Conservation (phyloP, 257 asterid species). For the Capsicum rhomboideum region DNA sequence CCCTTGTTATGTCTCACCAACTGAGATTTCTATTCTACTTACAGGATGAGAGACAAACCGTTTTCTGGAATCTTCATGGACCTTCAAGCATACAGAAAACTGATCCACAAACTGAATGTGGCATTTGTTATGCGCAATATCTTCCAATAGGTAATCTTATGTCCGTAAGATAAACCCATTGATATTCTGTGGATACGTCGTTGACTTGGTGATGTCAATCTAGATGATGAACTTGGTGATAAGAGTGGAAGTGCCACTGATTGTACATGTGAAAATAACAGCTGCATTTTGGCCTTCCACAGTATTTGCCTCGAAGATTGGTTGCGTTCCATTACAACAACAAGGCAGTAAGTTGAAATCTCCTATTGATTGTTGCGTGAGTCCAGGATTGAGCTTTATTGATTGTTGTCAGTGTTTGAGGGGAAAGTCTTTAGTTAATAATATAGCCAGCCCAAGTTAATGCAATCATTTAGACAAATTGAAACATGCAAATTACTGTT, state of each 20-base stretch:
- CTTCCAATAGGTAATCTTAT: constrained; percentile 58
- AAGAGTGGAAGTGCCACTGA: constrained; percentile 71
- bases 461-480: background rate
- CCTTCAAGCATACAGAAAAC: constrained; percentile 34
- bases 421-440: background rate
- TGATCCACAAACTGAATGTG: constrained; percentile 70
- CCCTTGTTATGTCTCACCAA: background rate
- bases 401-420: background rate
- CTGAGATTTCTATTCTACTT: background rate
- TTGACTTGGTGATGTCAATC: constrained; percentile 12
- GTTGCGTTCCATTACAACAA: constrained; percentile 76
- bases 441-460: background rate
- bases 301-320: constrained; percentile 73
- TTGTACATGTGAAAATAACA: constrained; percentile 59
- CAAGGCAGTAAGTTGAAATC: constrained; percentile 58
- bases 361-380: background rate
- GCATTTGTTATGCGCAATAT: constrained; percentile 76
- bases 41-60: constrained; percentile 47
- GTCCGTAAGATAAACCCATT: background rate
- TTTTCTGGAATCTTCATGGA: constrained; percentile 50
- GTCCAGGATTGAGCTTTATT: background rate
- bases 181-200: background rate
- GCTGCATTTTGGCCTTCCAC: constrained; percentile 67
- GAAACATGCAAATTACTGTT: background rate
- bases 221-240: constrained; percentile 78